Percentiles rank a stretch among this genome's conserved stretches.
These are phyloP conservation scores for Monilinia aucupariae DNA, from an alignment of 2,329 filamentous ascomycete genomes.

Conservation along the genomic window DNA sequence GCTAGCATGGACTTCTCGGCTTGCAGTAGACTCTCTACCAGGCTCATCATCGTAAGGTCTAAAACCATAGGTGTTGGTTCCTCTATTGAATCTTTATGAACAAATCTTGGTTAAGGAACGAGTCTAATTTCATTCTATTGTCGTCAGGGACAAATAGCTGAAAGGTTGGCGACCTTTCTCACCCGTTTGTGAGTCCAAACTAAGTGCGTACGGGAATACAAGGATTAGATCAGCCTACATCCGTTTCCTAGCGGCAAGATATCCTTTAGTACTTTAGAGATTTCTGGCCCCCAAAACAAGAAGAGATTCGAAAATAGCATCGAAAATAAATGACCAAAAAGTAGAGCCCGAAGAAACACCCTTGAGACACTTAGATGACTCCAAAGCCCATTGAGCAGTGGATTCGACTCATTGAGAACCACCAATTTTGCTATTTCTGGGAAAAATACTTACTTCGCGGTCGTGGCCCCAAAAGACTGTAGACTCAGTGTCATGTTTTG, in stretches of 20 bases:
- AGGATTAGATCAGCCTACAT: background rate
- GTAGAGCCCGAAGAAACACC: background rate
- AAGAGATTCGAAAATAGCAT: background rate
- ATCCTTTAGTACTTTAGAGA: background rate
- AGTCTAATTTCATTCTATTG: too few species aligned
- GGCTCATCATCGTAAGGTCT: too few species aligned
- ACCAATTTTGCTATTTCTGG: background rate
- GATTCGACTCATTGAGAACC: background rate
- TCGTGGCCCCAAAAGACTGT: background rate
- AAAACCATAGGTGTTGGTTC: too few species aligned
- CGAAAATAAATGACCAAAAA: background rate
- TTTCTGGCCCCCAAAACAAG: background rate
- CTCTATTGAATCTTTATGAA: too few species aligned
- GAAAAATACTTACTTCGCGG: background rate
- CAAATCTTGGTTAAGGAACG: too few species aligned
- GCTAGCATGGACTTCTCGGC: too few species aligned
- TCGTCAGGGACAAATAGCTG: too few species aligned
- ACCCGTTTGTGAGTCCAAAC: too few species aligned
- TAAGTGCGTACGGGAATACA: too few species aligned
- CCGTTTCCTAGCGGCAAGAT: background rate
- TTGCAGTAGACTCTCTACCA: too few species aligned
- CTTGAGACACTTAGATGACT: accelerated
- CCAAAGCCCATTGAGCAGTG: background rate
- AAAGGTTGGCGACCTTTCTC: too few species aligned
- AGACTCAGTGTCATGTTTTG: too few species aligned